Evolutionary conservation across 2,329 filamentous ascomycete genomes (phyloP), one percentile per base, ranked within the genome.

Genomic region (Ceratocystis cacaofunesta): DNA sequence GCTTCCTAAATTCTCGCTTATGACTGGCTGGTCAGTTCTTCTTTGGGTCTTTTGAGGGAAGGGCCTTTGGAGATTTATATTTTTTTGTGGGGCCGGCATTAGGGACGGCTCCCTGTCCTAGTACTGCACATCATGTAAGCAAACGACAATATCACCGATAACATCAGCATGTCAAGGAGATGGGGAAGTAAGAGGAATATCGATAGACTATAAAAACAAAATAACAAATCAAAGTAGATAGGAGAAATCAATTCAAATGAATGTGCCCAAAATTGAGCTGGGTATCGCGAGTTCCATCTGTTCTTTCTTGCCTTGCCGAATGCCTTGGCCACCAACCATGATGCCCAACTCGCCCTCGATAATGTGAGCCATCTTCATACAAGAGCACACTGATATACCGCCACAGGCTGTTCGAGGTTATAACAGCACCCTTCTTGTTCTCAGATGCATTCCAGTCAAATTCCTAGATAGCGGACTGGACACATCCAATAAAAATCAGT

Each of bases 231-330:
- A 55, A 50, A 36, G 46, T 52, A 48, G 8, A 55, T 61, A 64
- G 36, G 41, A 60, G 19, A 58, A 65, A 64, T 43, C 60, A 62
- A 65, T 36, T 65, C 60, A 65, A 50, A 68, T 61, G 61, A 66
- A 63, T 66, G 62, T 61, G 62, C 63, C 68, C 65, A 68, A 68
- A 68, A 68, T 69, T 64, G 64, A 66, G 63, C 63, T 66, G 50
- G 65, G 57, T 65, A 64, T 66, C 64, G 62, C 67, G 30, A 60
- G 48, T 66, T 66, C 65, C 61, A 62, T 43, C 36, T 58, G 32
- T 58, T 30, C 52, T n/a, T n/a, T 17, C 17, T 32, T 30, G 28
- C 25, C 25, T 32, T 32, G 17, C 15, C 28, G 3, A 30, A 8
- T 30, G 52, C 52, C 52, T 19, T 58, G 25, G 52, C 52, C 52